Evolutionary conservation across 2,329 filamentous ascomycete species (phyloP).

Genomic region (Chaetomium sp.): DNA sequence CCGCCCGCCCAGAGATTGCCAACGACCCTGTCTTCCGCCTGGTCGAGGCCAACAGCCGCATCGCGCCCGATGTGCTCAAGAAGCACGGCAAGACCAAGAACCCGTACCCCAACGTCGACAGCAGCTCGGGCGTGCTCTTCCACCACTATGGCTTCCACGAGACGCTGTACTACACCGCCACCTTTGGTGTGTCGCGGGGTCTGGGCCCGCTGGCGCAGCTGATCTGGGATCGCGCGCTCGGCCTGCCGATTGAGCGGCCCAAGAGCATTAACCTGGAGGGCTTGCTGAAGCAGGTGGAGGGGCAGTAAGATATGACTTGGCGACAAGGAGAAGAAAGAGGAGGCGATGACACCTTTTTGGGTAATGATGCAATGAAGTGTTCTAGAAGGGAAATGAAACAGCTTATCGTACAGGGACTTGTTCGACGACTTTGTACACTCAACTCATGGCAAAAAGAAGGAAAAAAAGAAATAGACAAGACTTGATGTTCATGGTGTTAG

Average conservation of each 20-base stretch:
- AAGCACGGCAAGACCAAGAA: slow-evolving; percentile 99
- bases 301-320: slow-evolving; percentile 27
- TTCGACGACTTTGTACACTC: no score
- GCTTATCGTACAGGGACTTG: not conserved
- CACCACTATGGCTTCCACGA: slow-evolving; percentile 97
- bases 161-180: slow-evolving; percentile 85
- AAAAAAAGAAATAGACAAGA: no score
- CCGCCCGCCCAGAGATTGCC: slow-evolving; percentile 75
- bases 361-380: not conserved
- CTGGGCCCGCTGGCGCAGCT: slow-evolving; percentile 89
- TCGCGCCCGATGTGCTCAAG: slow-evolving; percentile 83
- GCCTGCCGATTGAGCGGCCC: slow-evolving; percentile 90
- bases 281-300: slow-evolving; percentile 62
- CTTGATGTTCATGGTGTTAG: no score
- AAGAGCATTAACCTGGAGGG: slow-evolving; percentile 96
- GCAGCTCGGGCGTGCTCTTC: slow-evolving; percentile 87
- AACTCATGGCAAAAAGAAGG: no score
- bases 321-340: not conserved
- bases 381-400: not conserved
- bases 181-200: slow-evolving; percentile 61
- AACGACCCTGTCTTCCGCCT: slow-evolving; percentile 87
- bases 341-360: not conserved
- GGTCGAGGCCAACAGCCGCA: slow-evolving; percentile 85
- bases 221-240: slow-evolving; percentile 91
- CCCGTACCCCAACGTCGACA: slow-evolving; percentile 95